A percentile compares a stretch with the other conserved stretches of the same genome.
Evolutionary conservation across 1,139 yeast genomes (phyloP).

Genomic region (Kurtzmaniella quercitrusa): DNA sequence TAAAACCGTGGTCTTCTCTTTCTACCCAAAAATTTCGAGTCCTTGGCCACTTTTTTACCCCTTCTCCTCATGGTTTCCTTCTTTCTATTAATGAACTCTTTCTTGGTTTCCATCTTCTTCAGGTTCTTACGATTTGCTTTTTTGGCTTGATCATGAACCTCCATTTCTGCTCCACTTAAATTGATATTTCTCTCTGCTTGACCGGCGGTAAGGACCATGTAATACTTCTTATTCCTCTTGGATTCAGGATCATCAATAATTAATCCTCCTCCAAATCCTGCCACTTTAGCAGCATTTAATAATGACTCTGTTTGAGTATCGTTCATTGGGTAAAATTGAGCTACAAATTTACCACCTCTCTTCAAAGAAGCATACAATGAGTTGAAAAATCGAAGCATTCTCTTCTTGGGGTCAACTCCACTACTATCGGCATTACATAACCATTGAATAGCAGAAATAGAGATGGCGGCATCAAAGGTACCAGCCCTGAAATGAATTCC

Average conservation of each 20-base stretch:
- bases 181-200: conserved; percentile 64
- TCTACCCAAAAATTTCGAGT: conserved; percentile 90
- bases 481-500: conserved; percentile 97
- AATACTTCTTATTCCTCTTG: conserved; percentile 85
- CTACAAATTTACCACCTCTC: conserved; percentile 95
- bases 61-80: conserved; percentile 90
- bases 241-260: conserved; percentile 92
- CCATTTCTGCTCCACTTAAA: conserved; percentile 78
- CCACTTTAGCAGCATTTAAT: conserved; percentile 78
- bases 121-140: conserved; percentile 46
- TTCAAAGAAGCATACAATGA: conserved; percentile 80
- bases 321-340: conserved; percentile 93
- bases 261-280: conserved; percentile 96
- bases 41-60: conserved; percentile 85
- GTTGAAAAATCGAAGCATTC: conserved; percentile 79
- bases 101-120: conserved; percentile 66
- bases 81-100: conserved; percentile 83
- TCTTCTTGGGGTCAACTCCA: conserved; percentile 77
- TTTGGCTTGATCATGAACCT: conserved; percentile 45
- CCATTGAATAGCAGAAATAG: conserved; percentile 97
- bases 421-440: conserved; percentile 91
- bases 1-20: conserved; percentile 84
- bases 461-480: conserved; percentile 93
- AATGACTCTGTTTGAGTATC: conserved; percentile 80
- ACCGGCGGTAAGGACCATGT: conserved; percentile 88